A percentile compares a stretch with the other conserved stretches of the same genome.
Evolutionary conservation across 1,284 basidiomycete genomes (phyloP).

Genomic region (Leccinum pallidistipes): DNA sequence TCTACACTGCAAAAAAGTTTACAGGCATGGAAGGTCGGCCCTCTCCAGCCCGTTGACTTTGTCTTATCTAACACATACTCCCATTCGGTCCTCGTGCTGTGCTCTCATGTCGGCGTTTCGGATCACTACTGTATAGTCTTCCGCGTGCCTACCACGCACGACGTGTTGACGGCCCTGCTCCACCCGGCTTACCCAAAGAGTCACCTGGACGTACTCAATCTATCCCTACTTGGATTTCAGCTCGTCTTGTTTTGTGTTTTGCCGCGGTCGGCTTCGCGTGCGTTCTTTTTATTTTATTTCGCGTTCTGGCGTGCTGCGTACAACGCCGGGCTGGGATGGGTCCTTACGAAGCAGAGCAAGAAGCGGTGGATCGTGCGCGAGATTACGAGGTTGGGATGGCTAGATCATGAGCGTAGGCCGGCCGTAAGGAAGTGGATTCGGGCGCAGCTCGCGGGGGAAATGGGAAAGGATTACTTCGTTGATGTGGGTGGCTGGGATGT

Average conservation of each 20-base stretch:
- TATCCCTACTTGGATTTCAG: slow-evolving; percentile 76
- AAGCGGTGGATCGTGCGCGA: slow-evolving; percentile 89
- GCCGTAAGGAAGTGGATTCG: slow-evolving; percentile 79
- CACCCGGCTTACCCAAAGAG: slow-evolving; percentile 90
- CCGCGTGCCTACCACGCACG: slow-evolving; percentile 92
- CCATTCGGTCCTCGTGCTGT: no score
- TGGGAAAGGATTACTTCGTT: slow-evolving; percentile 93
- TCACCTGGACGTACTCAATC: slow-evolving; percentile 86
- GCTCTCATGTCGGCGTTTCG: no score
- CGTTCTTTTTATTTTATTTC: slow-evolving; percentile 86
- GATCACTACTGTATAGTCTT: no score
- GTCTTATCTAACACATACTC: slow-evolving; percentile 25
- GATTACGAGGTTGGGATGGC: slow-evolving; percentile 82
- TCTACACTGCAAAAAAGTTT: slow-evolving; percentile 94
- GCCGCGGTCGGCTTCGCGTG: slow-evolving; percentile 52
- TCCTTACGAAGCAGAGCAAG: slow-evolving; percentile 93
- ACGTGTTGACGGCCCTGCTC: slow-evolving; percentile 90
- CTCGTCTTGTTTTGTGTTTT: slow-evolving; percentile 74
- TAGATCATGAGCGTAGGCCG: slow-evolving; percentile 72
- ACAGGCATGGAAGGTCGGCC: slow-evolving; percentile 86
- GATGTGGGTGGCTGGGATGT: slow-evolving; percentile 54
- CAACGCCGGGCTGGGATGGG: slow-evolving; percentile 91
- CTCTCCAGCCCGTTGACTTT: neutral
- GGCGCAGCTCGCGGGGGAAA: slow-evolving; percentile 86
- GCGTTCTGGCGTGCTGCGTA: slow-evolving; percentile 93